Percentiles rank a stretch among this genome's conserved stretches.
Evolutionary conservation across 75 land plant genomes (phyloP).

Genomic region (Adiantum capillusveneris): DNA sequence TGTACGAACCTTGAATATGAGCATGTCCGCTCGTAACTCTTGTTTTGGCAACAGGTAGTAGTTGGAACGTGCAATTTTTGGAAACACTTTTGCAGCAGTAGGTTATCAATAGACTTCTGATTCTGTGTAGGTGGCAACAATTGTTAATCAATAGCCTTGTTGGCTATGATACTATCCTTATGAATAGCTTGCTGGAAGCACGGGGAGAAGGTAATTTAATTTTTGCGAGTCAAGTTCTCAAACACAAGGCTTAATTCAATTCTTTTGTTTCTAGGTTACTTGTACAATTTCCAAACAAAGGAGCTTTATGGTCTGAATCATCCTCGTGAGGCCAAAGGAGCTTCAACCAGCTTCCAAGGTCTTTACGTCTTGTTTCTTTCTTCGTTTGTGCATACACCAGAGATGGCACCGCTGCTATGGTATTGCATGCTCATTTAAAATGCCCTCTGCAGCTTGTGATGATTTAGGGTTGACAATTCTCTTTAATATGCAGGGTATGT

Average conservation of each 20-base stretch:
- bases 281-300: slow-evolving; percentile 86
- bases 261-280: slow-evolving; percentile 48
- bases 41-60: slow-evolving; percentile 93
- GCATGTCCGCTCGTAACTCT: slow-evolving; percentile 74
- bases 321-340: slow-evolving; percentile 59
- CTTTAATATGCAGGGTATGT: slow-evolving; percentile 65
- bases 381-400: no score
- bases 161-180: slow-evolving; percentile 94
- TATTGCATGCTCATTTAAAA: no score
- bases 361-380: slow-evolving; percentile 1
- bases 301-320: slow-evolving; percentile 81
- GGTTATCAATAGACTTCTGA: no score
- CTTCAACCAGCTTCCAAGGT: slow-evolving; percentile 65
- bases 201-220: slow-evolving; percentile 61
- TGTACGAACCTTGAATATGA: slow-evolving; percentile 67
- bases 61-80: neutral
- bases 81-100: no score
- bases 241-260: no score
- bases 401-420: no score
- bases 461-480: no score
- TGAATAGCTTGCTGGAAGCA: slow-evolving; percentile 77
- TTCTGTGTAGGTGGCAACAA: slow-evolving; percentile 78
- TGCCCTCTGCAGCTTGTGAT: no score
- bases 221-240: no score
- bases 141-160: slow-evolving; percentile 84